Percentiles rank a stretch among this genome's conserved stretches.
These are phyloP conservation scores for Candida sanyaensis DNA, from an alignment of 1,139 yeast genomes.

Conservation along the genomic window DNA sequence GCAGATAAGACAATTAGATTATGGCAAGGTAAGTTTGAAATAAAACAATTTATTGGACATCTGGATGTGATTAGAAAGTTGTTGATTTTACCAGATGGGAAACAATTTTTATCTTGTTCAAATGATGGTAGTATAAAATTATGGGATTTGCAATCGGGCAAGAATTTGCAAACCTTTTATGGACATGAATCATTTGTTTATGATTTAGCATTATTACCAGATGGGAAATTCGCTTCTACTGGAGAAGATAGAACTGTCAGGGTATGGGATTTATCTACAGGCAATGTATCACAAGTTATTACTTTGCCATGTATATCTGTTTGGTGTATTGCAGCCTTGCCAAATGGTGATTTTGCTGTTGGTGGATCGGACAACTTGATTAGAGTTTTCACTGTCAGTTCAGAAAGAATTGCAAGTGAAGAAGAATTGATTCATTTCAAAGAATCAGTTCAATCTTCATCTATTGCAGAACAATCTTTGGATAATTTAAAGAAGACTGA, in stretches of 20 bases:
- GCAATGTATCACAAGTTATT: constrained; percentile 57
- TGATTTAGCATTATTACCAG: constrained; percentile 54
- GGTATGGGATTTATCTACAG: constrained; percentile 59
- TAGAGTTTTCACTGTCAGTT: constrained; percentile 64
- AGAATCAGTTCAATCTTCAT: constrained; percentile 60
- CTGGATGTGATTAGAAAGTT: constrained; percentile 81
- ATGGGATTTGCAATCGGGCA: constrained; percentile 57
- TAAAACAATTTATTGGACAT: constrained; percentile 60
- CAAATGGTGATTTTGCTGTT: constrained; percentile 73
- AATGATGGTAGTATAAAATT: constrained; percentile 79
- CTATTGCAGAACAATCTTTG: constrained; percentile 66
- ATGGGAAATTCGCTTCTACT: constrained; percentile 65
- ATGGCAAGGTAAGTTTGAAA: constrained; percentile 58
- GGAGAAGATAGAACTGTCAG: constrained; percentile 91
- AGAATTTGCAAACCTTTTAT: constrained; percentile 41
- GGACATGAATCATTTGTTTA: constrained; percentile 91
- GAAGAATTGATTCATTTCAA: constrained; percentile 53
- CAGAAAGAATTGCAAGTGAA: constrained; percentile 53
- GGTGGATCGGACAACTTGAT: constrained; percentile 83
- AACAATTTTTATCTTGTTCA: constrained; percentile 71
- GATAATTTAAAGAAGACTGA: constrained; percentile 69
- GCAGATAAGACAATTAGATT: constrained; percentile 78
- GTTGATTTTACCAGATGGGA: constrained; percentile 47
- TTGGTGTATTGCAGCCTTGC: constrained; percentile 71
- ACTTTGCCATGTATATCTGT: constrained; percentile 84